phyloP scores from a whole-genome alignment of 2,329 filamentous ascomycete genomes.

The Pseudogymnoascus sp. region DNA sequence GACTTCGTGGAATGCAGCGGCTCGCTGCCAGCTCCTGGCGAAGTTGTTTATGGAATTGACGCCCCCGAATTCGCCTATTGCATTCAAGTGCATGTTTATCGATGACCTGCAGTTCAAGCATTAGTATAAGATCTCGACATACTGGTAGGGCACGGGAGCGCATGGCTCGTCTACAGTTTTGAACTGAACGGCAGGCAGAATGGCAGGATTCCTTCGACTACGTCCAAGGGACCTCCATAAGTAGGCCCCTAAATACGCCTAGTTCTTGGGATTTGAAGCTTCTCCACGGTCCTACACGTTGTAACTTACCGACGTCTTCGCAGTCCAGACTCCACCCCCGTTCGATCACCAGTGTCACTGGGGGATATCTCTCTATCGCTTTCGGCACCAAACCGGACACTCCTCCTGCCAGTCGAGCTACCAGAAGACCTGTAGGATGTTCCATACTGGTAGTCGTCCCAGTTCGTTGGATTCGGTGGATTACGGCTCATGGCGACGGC shows the following conservation, averaged over 20 bases:
- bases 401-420: conserved; percentile 22
- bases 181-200: neutral
- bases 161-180: neutral
- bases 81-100: conserved; percentile 46
- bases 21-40: conserved; percentile 83
- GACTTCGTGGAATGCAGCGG: conserved; percentile 80
- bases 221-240: neutral
- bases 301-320: conserved; percentile 23
- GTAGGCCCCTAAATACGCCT: neutral
- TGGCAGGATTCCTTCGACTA: neutral
- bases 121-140: neutral
- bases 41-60: conserved; percentile 94
- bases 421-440: conserved; percentile 24
- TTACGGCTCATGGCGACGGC: conserved; percentile 5
- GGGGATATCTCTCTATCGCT: conserved; percentile 16
- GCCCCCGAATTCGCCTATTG: conserved; percentile 66
- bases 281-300: neutral
- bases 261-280: neutral
- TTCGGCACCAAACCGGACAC: conserved; percentile 22
- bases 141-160: neutral
- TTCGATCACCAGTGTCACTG: conserved; percentile 14
- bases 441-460: conserved; percentile 28
- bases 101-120: conserved; percentile 43
- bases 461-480: conserved; percentile 22
- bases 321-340: conserved; percentile 14